These are phyloP conservation scores for Brassica nigra DNA, from an alignment of 345 rosid species.

Conservation along the genomic window DNA sequence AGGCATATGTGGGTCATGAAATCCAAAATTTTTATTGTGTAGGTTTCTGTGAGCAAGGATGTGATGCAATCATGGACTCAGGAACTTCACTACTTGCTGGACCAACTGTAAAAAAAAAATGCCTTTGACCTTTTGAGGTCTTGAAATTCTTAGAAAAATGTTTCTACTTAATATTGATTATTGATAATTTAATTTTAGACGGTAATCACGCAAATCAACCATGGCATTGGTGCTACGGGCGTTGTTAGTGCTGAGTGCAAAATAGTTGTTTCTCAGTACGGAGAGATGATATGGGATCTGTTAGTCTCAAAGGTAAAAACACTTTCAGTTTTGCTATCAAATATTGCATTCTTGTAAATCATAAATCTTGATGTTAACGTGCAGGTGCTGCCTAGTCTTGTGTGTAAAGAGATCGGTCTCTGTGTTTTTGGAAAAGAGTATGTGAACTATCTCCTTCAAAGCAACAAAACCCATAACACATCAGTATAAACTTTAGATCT, in stretches of 20 bases:
- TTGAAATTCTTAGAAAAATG: neutral
- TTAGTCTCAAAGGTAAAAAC: slow-evolving; percentile 62
- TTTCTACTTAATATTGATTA: neutral
- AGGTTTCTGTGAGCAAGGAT: slow-evolving; percentile 61
- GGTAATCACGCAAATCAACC: slow-evolving; percentile 71
- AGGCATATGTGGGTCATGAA: neutral
- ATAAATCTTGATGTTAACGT: neutral
- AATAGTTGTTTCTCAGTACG: slow-evolving; percentile 66
- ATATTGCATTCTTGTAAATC: neutral
- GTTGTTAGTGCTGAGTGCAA: slow-evolving; percentile 65
- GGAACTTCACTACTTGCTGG: slow-evolving; percentile 85
- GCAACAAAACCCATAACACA: neutral
- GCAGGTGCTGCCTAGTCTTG: slow-evolving; percentile 59
- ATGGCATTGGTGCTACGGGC: slow-evolving; percentile 80
- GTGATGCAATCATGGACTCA: slow-evolving; percentile 77
- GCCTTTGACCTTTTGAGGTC: neutral
- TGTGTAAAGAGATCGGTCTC: slow-evolving; percentile 65
- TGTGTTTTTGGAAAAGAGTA: slow-evolving; percentile 44
- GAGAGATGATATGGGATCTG: slow-evolving; percentile 75
- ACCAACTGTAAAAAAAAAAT: slow-evolving; percentile 56
- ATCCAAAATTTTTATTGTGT: neutral
- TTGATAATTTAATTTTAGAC: slow-evolving; percentile 43
- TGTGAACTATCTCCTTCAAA: slow-evolving; percentile 8
- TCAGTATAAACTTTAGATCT: neutral
- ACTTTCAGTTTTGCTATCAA: neutral